These are phyloP conservation scores for Crithidia brevicula DNA, from an alignment of 208 protist species.

Conservation along the genomic window DNA sequence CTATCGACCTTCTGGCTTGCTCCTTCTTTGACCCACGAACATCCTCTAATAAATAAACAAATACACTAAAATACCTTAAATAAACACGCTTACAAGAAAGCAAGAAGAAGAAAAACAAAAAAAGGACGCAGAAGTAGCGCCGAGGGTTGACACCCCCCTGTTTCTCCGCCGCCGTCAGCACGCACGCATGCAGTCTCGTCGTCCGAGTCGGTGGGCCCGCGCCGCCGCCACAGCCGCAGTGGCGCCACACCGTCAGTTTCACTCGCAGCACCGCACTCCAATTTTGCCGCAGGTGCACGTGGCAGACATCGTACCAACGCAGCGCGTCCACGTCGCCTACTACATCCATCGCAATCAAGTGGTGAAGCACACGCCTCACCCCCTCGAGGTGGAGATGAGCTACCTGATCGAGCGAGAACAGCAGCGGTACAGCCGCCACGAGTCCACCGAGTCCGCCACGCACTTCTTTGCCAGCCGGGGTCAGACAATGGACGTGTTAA, in stretches of 20 bases:
- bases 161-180: neutral
- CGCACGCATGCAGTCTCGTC: constrained; percentile 6
- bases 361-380: constrained; percentile 81
- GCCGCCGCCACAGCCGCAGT: neutral
- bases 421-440: constrained; percentile 82
- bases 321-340: constrained; percentile 66
- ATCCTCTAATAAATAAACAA: too few relatives aligned
- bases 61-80: too few relatives aligned
- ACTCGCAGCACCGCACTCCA: constrained; percentile 82
- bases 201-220: neutral
- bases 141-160: too few relatives aligned
- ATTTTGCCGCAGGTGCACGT: constrained; percentile 69
- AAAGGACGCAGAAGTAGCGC: too few relatives aligned
- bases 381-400: constrained; percentile 73
- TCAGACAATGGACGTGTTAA: constrained; percentile 70
- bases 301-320: constrained; percentile 19
- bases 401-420: constrained; percentile 83
- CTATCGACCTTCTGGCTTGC: too few relatives aligned
- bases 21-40: too few relatives aligned
- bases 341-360: constrained; percentile 72
- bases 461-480: constrained; percentile 72
- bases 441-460: constrained; percentile 65
- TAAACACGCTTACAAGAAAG: too few relatives aligned
- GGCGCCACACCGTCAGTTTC: constrained; percentile 33
- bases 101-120: neutral